Evolutionary conservation across 75 land plant genomes (phyloP).

Genomic region (Isoetes taiwanensis): DNA sequence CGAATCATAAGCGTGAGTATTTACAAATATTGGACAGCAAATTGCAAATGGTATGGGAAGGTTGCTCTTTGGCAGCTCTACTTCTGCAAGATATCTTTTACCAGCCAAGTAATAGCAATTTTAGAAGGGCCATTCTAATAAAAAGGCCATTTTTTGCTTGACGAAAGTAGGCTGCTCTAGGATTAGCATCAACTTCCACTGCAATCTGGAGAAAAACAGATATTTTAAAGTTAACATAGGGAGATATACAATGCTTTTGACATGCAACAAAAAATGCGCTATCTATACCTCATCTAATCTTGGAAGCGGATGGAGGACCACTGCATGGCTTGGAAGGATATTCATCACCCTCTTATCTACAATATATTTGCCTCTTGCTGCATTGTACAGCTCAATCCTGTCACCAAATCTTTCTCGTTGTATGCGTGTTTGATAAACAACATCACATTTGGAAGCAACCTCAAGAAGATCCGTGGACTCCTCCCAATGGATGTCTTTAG

Average conservation of each 20-base stretch:
- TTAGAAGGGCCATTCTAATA: constrained; percentile 88
- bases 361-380: constrained; percentile 90
- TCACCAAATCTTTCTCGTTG: constrained; percentile 64
- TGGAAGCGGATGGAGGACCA: constrained; percentile 93
- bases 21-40: too few species aligned
- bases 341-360: constrained; percentile 55
- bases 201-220: constrained; percentile 50
- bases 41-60: too few species aligned
- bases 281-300: constrained; percentile 98
- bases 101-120: constrained; percentile 86
- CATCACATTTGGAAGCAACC: constrained; percentile 91
- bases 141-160: constrained; percentile 98
- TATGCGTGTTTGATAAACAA: constrained; percentile 93
- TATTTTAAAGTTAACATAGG: too few species aligned
- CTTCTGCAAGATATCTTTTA: too few species aligned
- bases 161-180: constrained; percentile 92
- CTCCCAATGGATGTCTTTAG: constrained; percentile 71
- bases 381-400: constrained; percentile 62
- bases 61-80: too few species aligned
- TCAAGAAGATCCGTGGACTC: constrained; percentile 78
- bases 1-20: too few species aligned
- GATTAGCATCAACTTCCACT: constrained; percentile 77
- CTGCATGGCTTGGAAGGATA: constrained; percentile 66
- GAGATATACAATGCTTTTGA: too few species aligned
- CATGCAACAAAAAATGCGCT: too few species aligned